Conservation (phyloP, 495 filamentous ascomycete genomes). For the Paragyromitra xinjiangensis region DNA sequence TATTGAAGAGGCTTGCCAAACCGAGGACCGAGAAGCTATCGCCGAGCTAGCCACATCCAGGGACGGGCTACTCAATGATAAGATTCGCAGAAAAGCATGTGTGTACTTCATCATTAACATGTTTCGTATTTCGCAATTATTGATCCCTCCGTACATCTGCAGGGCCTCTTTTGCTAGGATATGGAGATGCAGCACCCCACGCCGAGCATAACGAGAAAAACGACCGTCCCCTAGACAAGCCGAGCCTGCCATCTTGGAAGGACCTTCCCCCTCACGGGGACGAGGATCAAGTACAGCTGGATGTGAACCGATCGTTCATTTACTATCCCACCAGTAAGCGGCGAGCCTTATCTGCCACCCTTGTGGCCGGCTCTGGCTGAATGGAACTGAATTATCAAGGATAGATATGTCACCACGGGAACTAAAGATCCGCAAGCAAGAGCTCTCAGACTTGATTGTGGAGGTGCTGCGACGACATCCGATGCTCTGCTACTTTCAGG, state of each 20-base stretch:
- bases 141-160: slow-evolving; percentile 36
- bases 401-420: slow-evolving; percentile 59
- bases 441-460: slow-evolving; percentile 58
- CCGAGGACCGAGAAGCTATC: slow-evolving; percentile 70
- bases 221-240: slow-evolving; percentile 35
- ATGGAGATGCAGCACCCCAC: slow-evolving; percentile 30
- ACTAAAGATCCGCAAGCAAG: slow-evolving; percentile 63
- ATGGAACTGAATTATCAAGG: slow-evolving; percentile 57
- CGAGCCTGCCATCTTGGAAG: slow-evolving; percentile 51
- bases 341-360: slow-evolving; percentile 51
- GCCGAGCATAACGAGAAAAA: slow-evolving; percentile 36
- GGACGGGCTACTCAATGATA: slow-evolving; percentile 81
- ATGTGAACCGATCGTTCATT: slow-evolving; percentile 95
- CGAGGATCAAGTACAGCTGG: slow-evolving; percentile 71
- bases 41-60: slow-evolving; percentile 72
- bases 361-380: slow-evolving; percentile 56
- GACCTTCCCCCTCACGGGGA: slow-evolving; percentile 56
- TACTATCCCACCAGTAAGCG: slow-evolving; percentile 86
- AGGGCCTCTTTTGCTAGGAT: slow-evolving; percentile 57
- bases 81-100: slow-evolving; percentile 85
- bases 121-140: slow-evolving; percentile 14
- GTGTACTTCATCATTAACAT: slow-evolving; percentile 61
- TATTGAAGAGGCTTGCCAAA: slow-evolving; percentile 74
- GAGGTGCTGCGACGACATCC: slow-evolving; percentile 71
- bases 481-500: slow-evolving; percentile 91